A percentile compares a stretch with the other conserved stretches of the same genome.
phyloP scores from a whole-genome alignment of 2,329 filamentous ascomycete species.

The Hypomyces perniciosus region DNA sequence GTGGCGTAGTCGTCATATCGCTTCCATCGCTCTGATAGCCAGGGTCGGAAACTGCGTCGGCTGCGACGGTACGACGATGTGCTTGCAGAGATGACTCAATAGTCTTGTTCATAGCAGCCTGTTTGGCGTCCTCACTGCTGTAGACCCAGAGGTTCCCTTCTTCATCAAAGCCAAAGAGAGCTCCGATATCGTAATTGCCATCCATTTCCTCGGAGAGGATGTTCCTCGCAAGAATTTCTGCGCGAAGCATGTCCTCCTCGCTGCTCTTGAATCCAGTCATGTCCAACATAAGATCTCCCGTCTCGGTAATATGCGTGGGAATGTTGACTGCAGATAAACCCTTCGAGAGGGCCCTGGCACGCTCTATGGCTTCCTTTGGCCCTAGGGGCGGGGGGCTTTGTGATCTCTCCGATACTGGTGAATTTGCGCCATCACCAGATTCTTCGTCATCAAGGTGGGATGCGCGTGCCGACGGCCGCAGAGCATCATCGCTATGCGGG shows the following conservation, averaged over 20 bases:
- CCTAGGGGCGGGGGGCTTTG: slow-evolving; percentile 71
- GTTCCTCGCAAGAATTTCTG: slow-evolving; percentile 88
- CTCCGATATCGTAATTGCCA: slow-evolving; percentile 92
- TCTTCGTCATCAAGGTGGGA: slow-evolving; percentile 30
- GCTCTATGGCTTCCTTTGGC: slow-evolving; percentile 68
- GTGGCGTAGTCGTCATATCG: slow-evolving; percentile 46
- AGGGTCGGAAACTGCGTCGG: slow-evolving; percentile 85
- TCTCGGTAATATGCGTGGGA: slow-evolving; percentile 84
- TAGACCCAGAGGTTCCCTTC: slow-evolving; percentile 99
- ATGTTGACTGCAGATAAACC: slow-evolving; percentile 89
- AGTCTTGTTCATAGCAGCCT: slow-evolving; percentile 68
- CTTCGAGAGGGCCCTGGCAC: slow-evolving; percentile 78
- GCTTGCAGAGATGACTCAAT: slow-evolving; percentile 45
- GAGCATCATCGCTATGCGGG: slow-evolving; percentile 50
- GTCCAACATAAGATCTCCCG: slow-evolving; percentile 92
- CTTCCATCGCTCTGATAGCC: slow-evolving; percentile 92
- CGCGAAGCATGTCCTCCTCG: slow-evolving; percentile 84
- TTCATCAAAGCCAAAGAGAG: slow-evolving; percentile 90
- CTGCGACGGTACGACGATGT: slow-evolving; percentile 46
- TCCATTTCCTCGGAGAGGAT: slow-evolving; percentile 89
- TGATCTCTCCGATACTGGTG: slow-evolving; percentile 50
- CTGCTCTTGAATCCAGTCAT: slow-evolving; percentile 96
- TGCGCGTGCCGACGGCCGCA: slow-evolving; percentile 41
- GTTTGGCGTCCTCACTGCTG: slow-evolving; percentile 92
- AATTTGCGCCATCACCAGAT: slow-evolving; percentile 33